Evolutionary conservation across 2,329 filamentous ascomycete genomes (phyloP).

Genomic region (Pseudophaeomoniella oleicola): DNA sequence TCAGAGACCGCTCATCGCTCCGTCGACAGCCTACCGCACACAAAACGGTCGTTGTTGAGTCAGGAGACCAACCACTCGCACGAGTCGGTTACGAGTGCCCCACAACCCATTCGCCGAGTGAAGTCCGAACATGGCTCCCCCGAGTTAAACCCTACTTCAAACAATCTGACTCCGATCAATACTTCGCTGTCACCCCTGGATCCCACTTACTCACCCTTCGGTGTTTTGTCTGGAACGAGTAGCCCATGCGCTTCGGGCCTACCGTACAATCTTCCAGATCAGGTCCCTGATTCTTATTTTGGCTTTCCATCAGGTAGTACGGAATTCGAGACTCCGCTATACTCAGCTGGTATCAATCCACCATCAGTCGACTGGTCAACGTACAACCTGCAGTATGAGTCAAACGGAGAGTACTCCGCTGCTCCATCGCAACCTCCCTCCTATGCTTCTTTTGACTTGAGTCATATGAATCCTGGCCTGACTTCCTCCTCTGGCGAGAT

Average conservation of each 20-base stretch:
- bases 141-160: conserved; percentile 12
- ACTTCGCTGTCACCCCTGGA: conserved; percentile 18
- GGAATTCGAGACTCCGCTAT: conserved; percentile 20
- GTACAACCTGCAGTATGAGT: conserved; percentile 24
- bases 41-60: conserved; percentile 13
- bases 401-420: conserved; percentile 18
- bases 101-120: conserved; percentile 19
- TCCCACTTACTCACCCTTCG: conserved; percentile 9
- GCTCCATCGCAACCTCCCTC: conserved; percentile 29
- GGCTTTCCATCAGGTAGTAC: conserved; percentile 23
- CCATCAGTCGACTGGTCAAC: conserved; percentile 34
- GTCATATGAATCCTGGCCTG: conserved; percentile 19
- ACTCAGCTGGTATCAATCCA: conserved; percentile 23
- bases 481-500: conserved; percentile 34
- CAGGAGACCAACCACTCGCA: conserved; percentile 13
- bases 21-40: conserved; percentile 35
- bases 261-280: conserved; percentile 20
- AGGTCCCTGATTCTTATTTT: conserved; percentile 24
- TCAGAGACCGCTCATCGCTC: conserved; percentile 34
- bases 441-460: conserved; percentile 30
- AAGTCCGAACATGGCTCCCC: conserved; percentile 34
- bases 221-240: conserved; percentile 2
- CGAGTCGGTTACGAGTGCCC: conserved; percentile 17
- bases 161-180: conserved; percentile 16
- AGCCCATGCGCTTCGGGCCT: not conserved